Evolutionary conservation across 1,284 basidiomycete species (phyloP).

Genomic region (Spongispora temasekensis): DNA sequence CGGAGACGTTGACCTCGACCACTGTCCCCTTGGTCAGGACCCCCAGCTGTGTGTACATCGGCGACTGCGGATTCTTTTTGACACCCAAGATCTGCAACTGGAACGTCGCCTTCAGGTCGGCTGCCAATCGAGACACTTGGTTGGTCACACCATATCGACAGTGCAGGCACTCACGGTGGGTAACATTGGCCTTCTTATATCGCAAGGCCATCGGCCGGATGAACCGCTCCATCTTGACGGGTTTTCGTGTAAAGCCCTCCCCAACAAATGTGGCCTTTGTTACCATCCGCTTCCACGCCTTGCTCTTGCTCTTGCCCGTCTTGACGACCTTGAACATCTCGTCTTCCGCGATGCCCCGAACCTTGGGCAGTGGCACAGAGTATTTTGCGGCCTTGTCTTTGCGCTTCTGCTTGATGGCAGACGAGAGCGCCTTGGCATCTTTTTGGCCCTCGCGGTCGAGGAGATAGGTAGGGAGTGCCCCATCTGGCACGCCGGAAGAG

Average conservation of each 20-base stretch:
- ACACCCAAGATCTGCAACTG: constrained; percentile 97
- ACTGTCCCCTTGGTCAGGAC: constrained; percentile 99
- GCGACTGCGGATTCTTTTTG: constrained; percentile 99
- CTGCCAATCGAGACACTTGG: constrained; percentile 44
- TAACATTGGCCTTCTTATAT: constrained; percentile 98
- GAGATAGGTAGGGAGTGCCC: constrained; percentile 91
- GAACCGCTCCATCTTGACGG: constrained; percentile 99
- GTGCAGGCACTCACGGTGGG: constrained; percentile 79
- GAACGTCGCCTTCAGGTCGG: constrained; percentile 98
- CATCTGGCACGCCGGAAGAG: constrained; percentile 78
- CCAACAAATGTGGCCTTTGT: constrained; percentile 99
- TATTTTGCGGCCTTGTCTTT: constrained; percentile 99
- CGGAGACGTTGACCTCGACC: constrained; percentile 97
- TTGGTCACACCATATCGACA: neutral
- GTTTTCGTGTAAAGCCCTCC: constrained; percentile 97
- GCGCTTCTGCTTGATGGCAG: constrained; percentile 97
- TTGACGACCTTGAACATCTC: constrained; percentile 99
- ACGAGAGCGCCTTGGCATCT: constrained; percentile 97
- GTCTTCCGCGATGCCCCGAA: constrained; percentile 97
- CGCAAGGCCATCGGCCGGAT: constrained; percentile 96
- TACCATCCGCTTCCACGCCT: constrained; percentile 99
- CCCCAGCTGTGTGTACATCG: constrained; percentile 94
- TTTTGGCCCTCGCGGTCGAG: constrained; percentile 97
- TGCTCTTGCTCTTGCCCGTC: constrained; percentile 96
- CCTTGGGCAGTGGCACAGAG: constrained; percentile 95